Evolutionary conservation across 768 basidiomycete species (phyloP).

Genomic region (Lactifluus volemus): DNA sequence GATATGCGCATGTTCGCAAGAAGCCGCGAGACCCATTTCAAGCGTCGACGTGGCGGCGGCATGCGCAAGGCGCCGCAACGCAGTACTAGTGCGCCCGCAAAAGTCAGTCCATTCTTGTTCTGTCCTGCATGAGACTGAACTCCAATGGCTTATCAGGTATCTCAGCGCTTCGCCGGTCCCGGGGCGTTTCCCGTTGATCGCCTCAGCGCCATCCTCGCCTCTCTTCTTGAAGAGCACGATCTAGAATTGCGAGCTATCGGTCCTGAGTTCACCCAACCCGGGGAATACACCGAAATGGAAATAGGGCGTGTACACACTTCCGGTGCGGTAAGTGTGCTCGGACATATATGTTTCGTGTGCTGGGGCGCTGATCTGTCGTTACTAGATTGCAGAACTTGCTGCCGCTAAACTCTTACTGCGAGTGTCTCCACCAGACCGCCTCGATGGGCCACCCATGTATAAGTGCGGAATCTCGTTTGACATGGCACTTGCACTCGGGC

Average conservation of each 20-base stretch:
- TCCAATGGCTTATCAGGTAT: constrained; percentile 34
- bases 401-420: constrained; percentile 59
- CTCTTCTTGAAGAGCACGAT: constrained; percentile 67
- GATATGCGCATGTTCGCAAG: constrained; percentile 81
- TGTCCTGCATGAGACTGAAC: not conserved
- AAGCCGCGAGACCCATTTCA: constrained; percentile 53
- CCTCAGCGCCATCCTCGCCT: constrained; percentile 70
- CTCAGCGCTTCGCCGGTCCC: constrained; percentile 76
- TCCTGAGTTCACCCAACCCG: constrained; percentile 45
- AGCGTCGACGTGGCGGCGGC: constrained; percentile 36
- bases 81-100: constrained; percentile 20
- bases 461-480: constrained; percentile 66
- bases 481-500: constrained; percentile 44
- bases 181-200: constrained; percentile 71
- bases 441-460: constrained; percentile 64
- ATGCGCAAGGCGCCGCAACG: constrained; percentile 22
- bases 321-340: constrained; percentile 39
- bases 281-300: constrained; percentile 73
- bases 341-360: not conserved
- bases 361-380: not conserved
- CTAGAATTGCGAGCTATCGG: constrained; percentile 37
- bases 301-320: constrained; percentile 51
- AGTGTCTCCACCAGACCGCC: constrained; percentile 47
- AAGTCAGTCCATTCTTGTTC: constrained; percentile 19
- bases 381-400: constrained; percentile 58